These are phyloP conservation scores for Cryptococcus jaspeensis DNA, from an alignment of 1,284 basidiomycete genomes.

Conservation along the genomic window DNA sequence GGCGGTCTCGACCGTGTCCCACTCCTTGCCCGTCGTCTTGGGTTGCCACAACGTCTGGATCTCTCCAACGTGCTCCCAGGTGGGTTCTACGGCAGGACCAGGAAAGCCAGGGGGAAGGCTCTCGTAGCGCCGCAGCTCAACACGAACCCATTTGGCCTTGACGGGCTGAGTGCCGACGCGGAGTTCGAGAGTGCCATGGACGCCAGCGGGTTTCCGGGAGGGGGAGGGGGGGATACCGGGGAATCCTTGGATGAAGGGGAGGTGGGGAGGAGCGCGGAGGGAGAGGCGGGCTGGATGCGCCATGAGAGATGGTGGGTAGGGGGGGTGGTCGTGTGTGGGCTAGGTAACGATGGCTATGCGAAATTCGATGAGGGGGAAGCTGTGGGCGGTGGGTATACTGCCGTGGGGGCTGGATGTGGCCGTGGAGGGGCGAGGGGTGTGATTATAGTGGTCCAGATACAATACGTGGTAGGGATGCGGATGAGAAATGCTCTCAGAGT, in stretches of 20 bases:
- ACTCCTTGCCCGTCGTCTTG: slow-evolving; percentile 56
- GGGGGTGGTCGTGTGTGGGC: background rate
- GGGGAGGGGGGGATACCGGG: slow-evolving; percentile 43
- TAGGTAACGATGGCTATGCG: background rate
- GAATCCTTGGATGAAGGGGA: slow-evolving; percentile 48
- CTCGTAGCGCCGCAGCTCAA: slow-evolving; percentile 83
- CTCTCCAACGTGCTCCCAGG: slow-evolving; percentile 50
- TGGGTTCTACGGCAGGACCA: slow-evolving; percentile 54
- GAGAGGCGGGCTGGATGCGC: slow-evolving; percentile 38
- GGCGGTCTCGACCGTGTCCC: slow-evolving; percentile 60
- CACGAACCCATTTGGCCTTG: slow-evolving; percentile 83
- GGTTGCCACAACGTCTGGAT: slow-evolving; percentile 46
- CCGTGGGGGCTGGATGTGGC: background rate
- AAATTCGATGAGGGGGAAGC: background rate
- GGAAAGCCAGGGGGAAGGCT: slow-evolving; percentile 48
- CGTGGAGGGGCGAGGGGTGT: background rate
- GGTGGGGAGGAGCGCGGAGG: slow-evolving; percentile 49
- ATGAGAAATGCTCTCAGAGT: too few relatives aligned
- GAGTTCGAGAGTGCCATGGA: slow-evolving; percentile 67
- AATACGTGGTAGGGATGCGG: too few relatives aligned
- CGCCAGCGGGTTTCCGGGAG: slow-evolving; percentile 33
- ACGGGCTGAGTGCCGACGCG: slow-evolving; percentile 67
- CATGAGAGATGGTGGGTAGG: slow-evolving; percentile 13
- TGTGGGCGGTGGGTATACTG: background rate
- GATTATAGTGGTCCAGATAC: background rate